Percentiles rank a stretch among this genome's conserved stretches.
phyloP scores from a whole-genome alignment of 1,139 yeast genomes.

The Yamadazyma oceani region DNA sequence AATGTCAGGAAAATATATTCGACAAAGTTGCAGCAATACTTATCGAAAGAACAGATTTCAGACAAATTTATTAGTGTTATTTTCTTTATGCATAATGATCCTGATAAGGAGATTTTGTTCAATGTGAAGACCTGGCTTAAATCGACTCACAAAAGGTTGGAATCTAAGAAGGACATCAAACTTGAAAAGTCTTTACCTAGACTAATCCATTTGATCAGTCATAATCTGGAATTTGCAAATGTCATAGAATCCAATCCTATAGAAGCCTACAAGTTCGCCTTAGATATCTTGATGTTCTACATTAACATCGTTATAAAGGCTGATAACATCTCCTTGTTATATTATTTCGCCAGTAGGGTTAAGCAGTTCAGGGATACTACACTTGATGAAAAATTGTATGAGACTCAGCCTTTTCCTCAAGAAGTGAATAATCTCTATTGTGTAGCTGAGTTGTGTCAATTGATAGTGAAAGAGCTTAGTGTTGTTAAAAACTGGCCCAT shows the following conservation, averaged over 20 bases:
- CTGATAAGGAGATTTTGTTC: slow-evolving; percentile 47
- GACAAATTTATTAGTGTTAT: slow-evolving; percentile 66
- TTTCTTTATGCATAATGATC: slow-evolving; percentile 78
- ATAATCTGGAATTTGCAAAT: slow-evolving; percentile 66
- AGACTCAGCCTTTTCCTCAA: slow-evolving; percentile 22
- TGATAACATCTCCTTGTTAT: slow-evolving; percentile 71
- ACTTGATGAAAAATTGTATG: slow-evolving; percentile 37
- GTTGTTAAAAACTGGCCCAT: slow-evolving; percentile 66
- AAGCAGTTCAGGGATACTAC: slow-evolving; percentile 73
- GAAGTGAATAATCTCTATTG: slow-evolving; percentile 52
- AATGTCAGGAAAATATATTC: slow-evolving; percentile 59
- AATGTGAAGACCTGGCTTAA: slow-evolving; percentile 71
- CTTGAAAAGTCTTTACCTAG: slow-evolving; percentile 69
- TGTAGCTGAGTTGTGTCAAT: slow-evolving; percentile 72
- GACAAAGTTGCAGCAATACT: slow-evolving; percentile 48
- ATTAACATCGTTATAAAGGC: slow-evolving; percentile 60
- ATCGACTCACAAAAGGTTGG: slow-evolving; percentile 53
- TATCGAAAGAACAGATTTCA: slow-evolving; percentile 56
- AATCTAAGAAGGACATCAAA: slow-evolving; percentile 40
- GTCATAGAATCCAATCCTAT: slow-evolving; percentile 27
- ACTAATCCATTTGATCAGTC: slow-evolving; percentile 69
- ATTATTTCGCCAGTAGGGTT: slow-evolving; percentile 74
- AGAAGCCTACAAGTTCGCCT: slow-evolving; percentile 49
- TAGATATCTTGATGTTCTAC: slow-evolving; percentile 60
- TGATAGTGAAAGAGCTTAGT: slow-evolving; percentile 58